Percentiles rank a stretch among this genome's conserved stretches.
These are phyloP conservation scores for Aspergillus luchuensis DNA, from an alignment of 2,329 filamentous ascomycete genomes.

Conservation along the genomic window DNA sequence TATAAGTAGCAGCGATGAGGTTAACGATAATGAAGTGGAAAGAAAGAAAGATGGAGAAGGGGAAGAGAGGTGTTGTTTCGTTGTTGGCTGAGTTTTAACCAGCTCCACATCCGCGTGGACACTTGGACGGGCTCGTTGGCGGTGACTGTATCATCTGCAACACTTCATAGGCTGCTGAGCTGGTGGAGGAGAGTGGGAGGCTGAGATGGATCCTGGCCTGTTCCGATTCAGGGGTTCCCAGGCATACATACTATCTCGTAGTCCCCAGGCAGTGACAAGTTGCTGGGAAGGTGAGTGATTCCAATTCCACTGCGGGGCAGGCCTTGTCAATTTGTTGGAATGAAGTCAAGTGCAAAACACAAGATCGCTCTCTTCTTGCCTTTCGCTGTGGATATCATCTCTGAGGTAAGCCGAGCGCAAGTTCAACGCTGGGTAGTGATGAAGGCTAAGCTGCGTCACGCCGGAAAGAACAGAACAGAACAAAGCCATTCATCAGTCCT, in stretches of 20 bases:
- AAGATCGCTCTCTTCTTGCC: no score
- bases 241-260: background rate
- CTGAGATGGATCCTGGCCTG: background rate
- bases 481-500: background rate
- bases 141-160: constrained; percentile 1
- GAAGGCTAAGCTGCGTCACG: no score
- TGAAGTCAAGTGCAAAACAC: no score
- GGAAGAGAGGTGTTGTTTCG: background rate
- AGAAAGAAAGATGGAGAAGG: background rate
- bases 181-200: background rate
- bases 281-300: no score
- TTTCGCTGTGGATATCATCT: no score
- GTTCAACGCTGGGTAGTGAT: no score
- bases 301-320: no score
- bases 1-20: background rate
- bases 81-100: background rate
- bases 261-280: background rate
- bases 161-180: background rate
- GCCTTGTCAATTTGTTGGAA: no score
- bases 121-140: background rate
- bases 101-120: constrained; percentile 3
- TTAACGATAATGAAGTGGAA: background rate
- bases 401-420: no score
- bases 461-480: no score
- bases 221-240: background rate